Base-by-base conservation (phyloP, 2,329 filamentous ascomycete species). In the Fusarium tuaranense region DNA sequence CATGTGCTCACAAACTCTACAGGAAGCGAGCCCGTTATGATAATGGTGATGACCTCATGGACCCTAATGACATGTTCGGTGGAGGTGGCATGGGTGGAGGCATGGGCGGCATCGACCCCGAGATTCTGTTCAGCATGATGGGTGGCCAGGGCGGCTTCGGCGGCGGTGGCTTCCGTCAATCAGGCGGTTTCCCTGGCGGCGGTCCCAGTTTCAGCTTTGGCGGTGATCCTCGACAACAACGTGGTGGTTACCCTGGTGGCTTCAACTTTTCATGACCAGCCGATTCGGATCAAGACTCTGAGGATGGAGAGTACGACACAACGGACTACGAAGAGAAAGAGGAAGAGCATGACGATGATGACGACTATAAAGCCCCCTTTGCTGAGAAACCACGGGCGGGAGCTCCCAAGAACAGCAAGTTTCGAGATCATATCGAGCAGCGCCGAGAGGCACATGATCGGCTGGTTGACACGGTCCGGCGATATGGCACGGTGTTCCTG, bases 11-110 rank as follows among this genome's bases (percentile, higher is more conserved):
- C 78, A 46, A 22, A 7, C 20, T 48, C 46, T 53, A 58, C 71
- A 95, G 93, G 84, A 98, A 98, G 87, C 92, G 94, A 77, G 93
- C 94, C 75, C 89, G 93, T 63, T 99, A 97, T 81, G 96, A 99
- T 81, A 97, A 93, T 76, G 97, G 97, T 41, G 94, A 97, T 69
- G 96, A 99, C 82, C 90, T 98, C 34, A 89, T 97, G 68, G 96
- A 98, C 81, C 94, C 94, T 5, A 89, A 91, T 62, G 95, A 98
- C 80, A 95, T 96, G 90, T 97, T 96, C 78, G 88, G 91, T 64
- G 90, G 91, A 58, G 87, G 89, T 80, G 89, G 88, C 78, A 94
- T 95, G 85, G 82, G 83, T 38, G 90, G 90, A 51, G 92, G 91
- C 48, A 91, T 91, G 85, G 88, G 89, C 79, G 89, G 88, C 79